phyloP scores from a whole-genome alignment of 2,329 filamentous ascomycete genomes.

The Trichophyton mentagrophytes region DNA sequence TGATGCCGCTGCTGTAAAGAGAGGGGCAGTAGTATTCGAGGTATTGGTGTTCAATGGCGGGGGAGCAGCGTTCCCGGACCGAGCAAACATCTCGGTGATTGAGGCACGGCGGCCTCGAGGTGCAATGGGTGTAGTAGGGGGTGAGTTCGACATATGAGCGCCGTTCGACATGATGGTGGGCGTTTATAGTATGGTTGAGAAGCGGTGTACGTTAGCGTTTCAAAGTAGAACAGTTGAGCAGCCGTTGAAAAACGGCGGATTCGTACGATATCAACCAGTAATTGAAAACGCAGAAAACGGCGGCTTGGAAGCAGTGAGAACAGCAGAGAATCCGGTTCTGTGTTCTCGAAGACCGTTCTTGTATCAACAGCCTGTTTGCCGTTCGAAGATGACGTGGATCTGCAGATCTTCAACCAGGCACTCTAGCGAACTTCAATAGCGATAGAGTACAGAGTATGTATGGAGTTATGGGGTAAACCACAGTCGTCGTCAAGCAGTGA shows the following conservation, averaged over 20 bases:
- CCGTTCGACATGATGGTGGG: neutral
- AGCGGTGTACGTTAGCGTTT: neutral
- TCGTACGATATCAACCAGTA: neutral
- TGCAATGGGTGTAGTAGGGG: slow-evolving; percentile 25
- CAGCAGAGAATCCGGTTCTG: neutral
- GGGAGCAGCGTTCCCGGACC: slow-evolving; percentile 15
- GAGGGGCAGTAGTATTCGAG: slow-evolving; percentile 27
- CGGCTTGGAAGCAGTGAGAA: neutral
- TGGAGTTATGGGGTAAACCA: neutral
- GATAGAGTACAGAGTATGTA: neutral
- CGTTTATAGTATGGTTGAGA: neutral
- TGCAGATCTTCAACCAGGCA: neutral
- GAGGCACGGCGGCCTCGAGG: slow-evolving; percentile 36
- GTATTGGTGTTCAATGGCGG: slow-evolving; percentile 42
- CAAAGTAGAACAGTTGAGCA: neutral
- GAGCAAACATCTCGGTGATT: slow-evolving; percentile 31
- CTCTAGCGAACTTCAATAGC: neutral
- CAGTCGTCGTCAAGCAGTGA: neutral
- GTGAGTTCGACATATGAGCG: slow-evolving; percentile 9
- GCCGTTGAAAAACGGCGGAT: slow-evolving; percentile 1
- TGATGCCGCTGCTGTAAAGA: slow-evolving; percentile 33
- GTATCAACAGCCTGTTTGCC: neutral
- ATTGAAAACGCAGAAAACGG: neutral
- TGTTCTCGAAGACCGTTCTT: neutral
- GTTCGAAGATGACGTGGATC: slow-evolving; percentile 3